Evolutionary conservation across 2,329 filamentous ascomycete species (phyloP), one percentile per base, ranked within the genome.

Genomic region (Colletotrichum sp.): DNA sequence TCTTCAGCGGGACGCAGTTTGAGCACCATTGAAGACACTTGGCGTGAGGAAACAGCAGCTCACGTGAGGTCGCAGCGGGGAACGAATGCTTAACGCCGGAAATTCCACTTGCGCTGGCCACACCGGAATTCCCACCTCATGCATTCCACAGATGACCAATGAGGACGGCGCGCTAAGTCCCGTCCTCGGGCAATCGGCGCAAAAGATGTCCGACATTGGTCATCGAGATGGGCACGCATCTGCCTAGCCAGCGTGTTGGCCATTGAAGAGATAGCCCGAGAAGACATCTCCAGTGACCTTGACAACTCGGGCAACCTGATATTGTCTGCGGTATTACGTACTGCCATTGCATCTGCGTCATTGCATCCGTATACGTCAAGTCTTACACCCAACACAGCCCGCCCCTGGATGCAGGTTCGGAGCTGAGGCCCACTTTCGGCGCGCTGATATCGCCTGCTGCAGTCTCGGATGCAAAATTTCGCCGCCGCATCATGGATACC

Each of bases 141-240:
- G 48, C 68, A 73, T 7, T n/a, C 1, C 4, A 7, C 30, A 44
- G 5, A 30, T 2, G 30, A 12, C 74, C 70, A 69, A 74, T 74
- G 15, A 60, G 9, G 28, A 8, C 1, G 7, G 59, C 8, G 9
- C n/a, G n/a, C 24, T 39, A 70, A 67, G 26, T 62, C 66, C 67
- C 65, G 73, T 73, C 59, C 44, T 81, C 81, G 81, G 81, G 59
- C 15, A 52, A 76, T 80, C 81, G 80, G 81, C 69, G 48, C 74
- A 80, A 81, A 81, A 63, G 78, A 78, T 65, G 39, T 79, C 80
- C 81, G 81, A 71, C 68, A 28, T 70, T 26, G 28, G 8, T 22
- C 26, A 28, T 28, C 34, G 55, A 44, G 24, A 69, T 18, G 30
- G 32, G 60, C n/a, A 34, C 8, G 44, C 48, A 36, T 69, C 62